Conservation (phyloP, 2,329 filamentous ascomycete genomes). For the Xylariaceae sp. region DNA sequence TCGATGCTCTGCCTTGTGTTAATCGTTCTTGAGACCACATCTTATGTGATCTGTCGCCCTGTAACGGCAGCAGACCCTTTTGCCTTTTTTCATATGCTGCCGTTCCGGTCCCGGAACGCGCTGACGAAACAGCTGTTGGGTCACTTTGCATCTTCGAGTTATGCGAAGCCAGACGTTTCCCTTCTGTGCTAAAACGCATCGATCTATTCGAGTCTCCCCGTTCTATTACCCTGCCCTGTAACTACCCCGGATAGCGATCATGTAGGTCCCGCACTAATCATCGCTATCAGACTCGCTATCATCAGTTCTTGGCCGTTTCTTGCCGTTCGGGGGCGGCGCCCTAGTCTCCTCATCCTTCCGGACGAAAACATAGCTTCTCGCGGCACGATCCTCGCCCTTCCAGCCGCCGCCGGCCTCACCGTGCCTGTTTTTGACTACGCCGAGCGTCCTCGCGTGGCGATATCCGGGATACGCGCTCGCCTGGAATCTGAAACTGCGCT, state of each 20-base stretch:
- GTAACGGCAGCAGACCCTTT: not conserved
- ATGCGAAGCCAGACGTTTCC: too few species aligned
- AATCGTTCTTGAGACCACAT: not conserved
- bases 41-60: not conserved
- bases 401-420: slow-evolving; percentile 49
- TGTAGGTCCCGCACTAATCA: slow-evolving; percentile 20
- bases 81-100: too few species aligned
- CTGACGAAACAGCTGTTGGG: too few species aligned
- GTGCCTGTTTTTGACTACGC: slow-evolving; percentile 57
- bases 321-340: slow-evolving; percentile 21
- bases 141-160: too few species aligned
- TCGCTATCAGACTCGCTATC: slow-evolving; percentile 35
- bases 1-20: not conserved
- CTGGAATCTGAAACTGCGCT: slow-evolving; percentile 71
- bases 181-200: too few species aligned
- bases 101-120: too few species aligned
- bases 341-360: slow-evolving; percentile 54
- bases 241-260: not conserved
- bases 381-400: slow-evolving; percentile 55
- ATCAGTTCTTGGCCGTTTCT: slow-evolving; percentile 36
- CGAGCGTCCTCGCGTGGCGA: slow-evolving; percentile 71
- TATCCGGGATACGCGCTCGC: slow-evolving; percentile 72
- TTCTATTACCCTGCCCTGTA: not conserved
- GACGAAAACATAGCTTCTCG: slow-evolving; percentile 65
- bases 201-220: too few species aligned